Evolutionary conservation across 1,139 yeast genomes (phyloP).

Genomic region (Saccharomyces hybrid): DNA sequence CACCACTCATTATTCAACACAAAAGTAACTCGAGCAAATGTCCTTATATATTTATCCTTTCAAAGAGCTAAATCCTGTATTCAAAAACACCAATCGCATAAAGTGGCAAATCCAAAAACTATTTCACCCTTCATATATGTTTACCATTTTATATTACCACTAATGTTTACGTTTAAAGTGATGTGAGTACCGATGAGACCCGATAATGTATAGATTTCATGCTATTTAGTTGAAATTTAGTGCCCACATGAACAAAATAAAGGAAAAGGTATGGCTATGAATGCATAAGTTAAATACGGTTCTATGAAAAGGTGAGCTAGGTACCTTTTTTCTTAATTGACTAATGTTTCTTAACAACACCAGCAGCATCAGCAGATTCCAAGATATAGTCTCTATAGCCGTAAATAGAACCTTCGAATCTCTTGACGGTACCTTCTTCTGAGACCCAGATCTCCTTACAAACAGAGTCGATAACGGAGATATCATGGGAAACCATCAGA

Average conservation of each 20-base stretch:
- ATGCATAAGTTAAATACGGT: not conserved
- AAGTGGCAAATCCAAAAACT: not conserved
- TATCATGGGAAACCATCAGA: conserved; percentile 97
- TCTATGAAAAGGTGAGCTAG: not conserved
- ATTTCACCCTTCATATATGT: not conserved
- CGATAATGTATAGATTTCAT: not conserved
- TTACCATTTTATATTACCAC: not conserved
- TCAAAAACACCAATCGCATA: not conserved
- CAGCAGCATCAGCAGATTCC: conserved; percentile 67
- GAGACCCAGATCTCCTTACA: conserved; percentile 95
- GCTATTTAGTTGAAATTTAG: not conserved
- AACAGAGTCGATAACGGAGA: conserved; percentile 75
- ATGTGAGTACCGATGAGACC: not conserved
- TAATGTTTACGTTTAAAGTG: not conserved
- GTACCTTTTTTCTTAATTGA: not conserved
- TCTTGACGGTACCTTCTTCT: conserved; percentile 71
- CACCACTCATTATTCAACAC: not conserved
- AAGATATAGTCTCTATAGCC: conserved; percentile 88
- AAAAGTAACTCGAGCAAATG: not conserved
- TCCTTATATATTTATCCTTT: not conserved
- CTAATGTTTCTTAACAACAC: conserved; percentile 81
- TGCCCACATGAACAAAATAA: not conserved
- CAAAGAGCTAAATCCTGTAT: not conserved
- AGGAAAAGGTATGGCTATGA: not conserved
- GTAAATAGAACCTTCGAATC: conserved; percentile 76